These are phyloP conservation scores for Voacanga thouarsii DNA, from an alignment of 257 asterid species.

Conservation along the genomic window DNA sequence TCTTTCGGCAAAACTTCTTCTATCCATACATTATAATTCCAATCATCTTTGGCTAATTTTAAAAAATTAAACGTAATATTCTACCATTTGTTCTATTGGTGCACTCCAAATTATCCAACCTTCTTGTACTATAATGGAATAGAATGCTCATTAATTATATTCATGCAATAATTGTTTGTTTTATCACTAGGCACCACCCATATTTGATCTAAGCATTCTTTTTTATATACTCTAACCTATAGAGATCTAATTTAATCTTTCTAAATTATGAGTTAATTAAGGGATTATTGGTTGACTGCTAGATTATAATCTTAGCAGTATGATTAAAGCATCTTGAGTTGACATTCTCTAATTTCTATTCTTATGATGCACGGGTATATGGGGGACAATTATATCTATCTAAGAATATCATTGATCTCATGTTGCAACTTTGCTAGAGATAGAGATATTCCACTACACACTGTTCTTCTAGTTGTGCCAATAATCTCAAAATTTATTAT, in stretches of 20 bases:
- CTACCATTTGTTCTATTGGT: no score
- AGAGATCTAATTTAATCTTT: background rate
- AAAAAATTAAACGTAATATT: no score
- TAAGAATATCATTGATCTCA: slow-evolving; percentile 15
- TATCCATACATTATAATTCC: no score
- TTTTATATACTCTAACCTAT: no score
- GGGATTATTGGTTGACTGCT: background rate
- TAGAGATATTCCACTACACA: background rate
- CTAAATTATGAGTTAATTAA: background rate
- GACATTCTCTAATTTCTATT: slow-evolving; percentile 12
- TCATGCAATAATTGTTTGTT: no score
- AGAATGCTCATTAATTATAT: background rate
- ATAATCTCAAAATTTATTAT: no score
- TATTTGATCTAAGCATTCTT: background rate
- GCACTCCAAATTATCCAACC: background rate
- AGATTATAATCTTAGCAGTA: background rate
- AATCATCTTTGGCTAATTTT: no score
- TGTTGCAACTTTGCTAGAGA: background rate
- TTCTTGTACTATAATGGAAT: background rate
- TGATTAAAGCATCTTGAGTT: slow-evolving; percentile 21
- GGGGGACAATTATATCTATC: background rate
- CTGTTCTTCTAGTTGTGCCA: slow-evolving; percentile 16
- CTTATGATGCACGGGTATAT: background rate
- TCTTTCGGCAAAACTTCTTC: no score
- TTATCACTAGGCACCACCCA: no score